These are phyloP conservation scores for Boletus smithii DNA, from an alignment of 1,284 basidiomycete genomes.

Conservation along the genomic window DNA sequence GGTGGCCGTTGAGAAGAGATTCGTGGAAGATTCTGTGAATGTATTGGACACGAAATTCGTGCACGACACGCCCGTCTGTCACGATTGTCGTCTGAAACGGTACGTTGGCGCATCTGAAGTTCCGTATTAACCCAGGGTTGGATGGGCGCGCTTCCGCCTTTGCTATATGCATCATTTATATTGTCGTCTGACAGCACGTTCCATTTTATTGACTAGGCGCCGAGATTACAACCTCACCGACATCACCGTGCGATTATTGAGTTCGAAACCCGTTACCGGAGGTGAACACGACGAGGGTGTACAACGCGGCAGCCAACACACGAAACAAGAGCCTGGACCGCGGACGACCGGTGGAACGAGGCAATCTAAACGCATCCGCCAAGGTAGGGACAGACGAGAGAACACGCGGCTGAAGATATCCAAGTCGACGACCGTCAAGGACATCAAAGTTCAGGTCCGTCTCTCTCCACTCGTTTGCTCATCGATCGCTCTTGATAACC, in stretches of 20 bases:
- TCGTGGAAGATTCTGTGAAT: slow-evolving; percentile 30
- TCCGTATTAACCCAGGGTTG: slow-evolving; percentile 13
- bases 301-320: slow-evolving; percentile 25
- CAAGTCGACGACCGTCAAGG: slow-evolving; percentile 68
- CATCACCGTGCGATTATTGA: slow-evolving; percentile 45
- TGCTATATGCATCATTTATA: slow-evolving; percentile 6
- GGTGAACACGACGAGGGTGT: slow-evolving; percentile 26
- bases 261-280: slow-evolving; percentile 21
- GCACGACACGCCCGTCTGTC: slow-evolving; percentile 55
- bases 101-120: slow-evolving; percentile 31
- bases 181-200: slow-evolving; percentile 19
- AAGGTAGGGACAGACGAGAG: slow-evolving; percentile 49
- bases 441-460: slow-evolving; percentile 69
- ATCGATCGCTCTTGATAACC: slow-evolving; percentile 6
- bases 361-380: slow-evolving; percentile 66
- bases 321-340: slow-evolving; percentile 29
- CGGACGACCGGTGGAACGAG: slow-evolving; percentile 37
- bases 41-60: slow-evolving; percentile 36
- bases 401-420: slow-evolving; percentile 51
- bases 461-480: neutral
- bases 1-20: slow-evolving; percentile 49
- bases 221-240: slow-evolving; percentile 50
- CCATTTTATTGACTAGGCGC: slow-evolving; percentile 37
- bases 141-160: slow-evolving; percentile 3
- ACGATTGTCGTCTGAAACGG: slow-evolving; percentile 60